phyloP scores from a whole-genome alignment of 768 basidiomycete genomes.

The Galerina sulciceps region DNA sequence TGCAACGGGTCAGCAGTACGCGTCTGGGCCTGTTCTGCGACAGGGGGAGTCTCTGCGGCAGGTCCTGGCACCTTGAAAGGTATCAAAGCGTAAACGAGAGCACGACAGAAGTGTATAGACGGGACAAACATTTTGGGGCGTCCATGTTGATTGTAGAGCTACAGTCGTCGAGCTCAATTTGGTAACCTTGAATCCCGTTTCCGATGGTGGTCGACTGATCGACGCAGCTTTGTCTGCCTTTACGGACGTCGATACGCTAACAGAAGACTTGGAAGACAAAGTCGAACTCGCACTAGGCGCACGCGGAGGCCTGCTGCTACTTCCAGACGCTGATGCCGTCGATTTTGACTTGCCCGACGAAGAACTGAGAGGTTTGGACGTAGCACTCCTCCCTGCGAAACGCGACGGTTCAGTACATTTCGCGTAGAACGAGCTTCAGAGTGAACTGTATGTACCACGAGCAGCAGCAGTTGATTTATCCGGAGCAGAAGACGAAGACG shows the following conservation, averaged over 20 bases:
- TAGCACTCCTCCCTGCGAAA: slow-evolving; percentile 25
- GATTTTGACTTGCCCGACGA: slow-evolving; percentile 15
- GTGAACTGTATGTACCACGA: slow-evolving; percentile 29
- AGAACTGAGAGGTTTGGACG: slow-evolving; percentile 24
- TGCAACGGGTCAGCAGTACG: slow-evolving; percentile 44
- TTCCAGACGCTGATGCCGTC: slow-evolving; percentile 10
- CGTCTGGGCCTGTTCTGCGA: slow-evolving; percentile 21
- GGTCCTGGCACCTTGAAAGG: slow-evolving; percentile 12
- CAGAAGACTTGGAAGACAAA: slow-evolving; percentile 22
- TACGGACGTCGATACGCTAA: slow-evolving; percentile 3
- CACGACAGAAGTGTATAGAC: not conserved
- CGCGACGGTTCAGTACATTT: slow-evolving; percentile 10
- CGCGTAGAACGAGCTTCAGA: not conserved
- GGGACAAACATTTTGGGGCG: slow-evolving; percentile 19
- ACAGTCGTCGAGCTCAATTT: slow-evolving; percentile 30
- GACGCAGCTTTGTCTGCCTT: slow-evolving; percentile 4
- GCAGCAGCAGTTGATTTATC: slow-evolving; percentile 20
- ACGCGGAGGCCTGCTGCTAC: slow-evolving; percentile 13
- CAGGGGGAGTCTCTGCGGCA: slow-evolving; percentile 7
- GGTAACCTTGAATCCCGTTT: slow-evolving; percentile 27
- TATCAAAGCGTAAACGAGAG: not conserved
- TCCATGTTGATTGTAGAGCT: slow-evolving; percentile 27
- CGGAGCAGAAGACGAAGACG: slow-evolving; percentile 10
- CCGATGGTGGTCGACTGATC: slow-evolving; percentile 15
- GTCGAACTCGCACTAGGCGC: slow-evolving; percentile 19